Evolutionary conservation across 768 basidiomycete genomes (phyloP), one percentile per base, ranked within the genome.

Genomic region (Chalciporus sphaerocephalus): DNA sequence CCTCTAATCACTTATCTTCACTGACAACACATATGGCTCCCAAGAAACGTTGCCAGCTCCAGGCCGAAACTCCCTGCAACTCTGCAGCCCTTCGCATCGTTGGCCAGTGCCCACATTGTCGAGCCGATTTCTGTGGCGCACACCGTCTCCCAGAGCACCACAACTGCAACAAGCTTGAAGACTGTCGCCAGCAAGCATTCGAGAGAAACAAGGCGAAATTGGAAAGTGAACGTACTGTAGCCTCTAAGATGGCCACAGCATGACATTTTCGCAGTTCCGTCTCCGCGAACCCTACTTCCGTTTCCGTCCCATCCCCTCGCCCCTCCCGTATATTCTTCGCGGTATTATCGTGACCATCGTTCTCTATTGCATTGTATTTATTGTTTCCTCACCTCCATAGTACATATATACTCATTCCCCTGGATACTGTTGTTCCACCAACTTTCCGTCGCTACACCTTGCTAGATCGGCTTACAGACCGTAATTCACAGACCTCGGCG

Each of bases 141-240:
- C 92, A 93, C 62, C 87, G 91, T 49, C 75, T 94, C 52, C 90
- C 92, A 6, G 92, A 93, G 63, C 87, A 89, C 56, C 91, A 94
- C 65, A 76, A 77, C 44, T 94, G 91, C 71, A 77, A 79, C 54
- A 85, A 91, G 50, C 71, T 94, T 51, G 83, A 87, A 61, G 83
- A 83, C 65, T 93, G 91, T 70, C 74, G 85, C 52, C 85, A 90
- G 65, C 85, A 89, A 66, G 91, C 91, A 16, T 93, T 92, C 61
- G 81, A 90, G 54, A 76, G 79, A 60, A 92, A 93, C 74, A 92
- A 92, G 80, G 75, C 71, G 42, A 88, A 88, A 70, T 71, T 93
- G 47, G 90, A 92, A 75, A 82, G 83, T 56, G 91, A 93, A 69
- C 81, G 86, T 68, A 93, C 91, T 16, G 84, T 88, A 27, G 83